A percentile compares a stretch with the other conserved stretches of the same genome.
Evolutionary conservation across 2,329 filamentous ascomycete genomes (phyloP).

Genomic region (Hysterium pulicare): DNA sequence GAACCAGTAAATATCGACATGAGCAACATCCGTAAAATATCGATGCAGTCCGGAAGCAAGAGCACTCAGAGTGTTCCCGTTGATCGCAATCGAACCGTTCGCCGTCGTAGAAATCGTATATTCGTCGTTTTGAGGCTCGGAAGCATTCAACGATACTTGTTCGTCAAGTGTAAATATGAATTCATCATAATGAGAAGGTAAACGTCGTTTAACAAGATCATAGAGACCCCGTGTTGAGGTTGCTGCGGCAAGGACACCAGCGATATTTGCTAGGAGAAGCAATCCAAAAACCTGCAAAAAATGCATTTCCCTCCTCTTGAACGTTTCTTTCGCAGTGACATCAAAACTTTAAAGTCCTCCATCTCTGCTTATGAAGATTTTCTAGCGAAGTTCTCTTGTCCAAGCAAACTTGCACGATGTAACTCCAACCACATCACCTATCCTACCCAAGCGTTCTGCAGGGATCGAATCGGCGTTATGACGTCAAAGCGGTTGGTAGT

Average conservation of each 20-base stretch:
- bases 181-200: slow-evolving; percentile 14
- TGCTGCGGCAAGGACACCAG: neutral
- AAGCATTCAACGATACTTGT: slow-evolving; percentile 1
- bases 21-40: slow-evolving; percentile 41
- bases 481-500: too few species aligned
- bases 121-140: slow-evolving; percentile 10
- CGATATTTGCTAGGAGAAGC: neutral
- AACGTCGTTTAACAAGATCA: slow-evolving; percentile 20
- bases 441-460: neutral
- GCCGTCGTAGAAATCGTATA: slow-evolving; percentile 13
- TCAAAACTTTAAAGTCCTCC: neutral
- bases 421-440: neutral
- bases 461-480: neutral
- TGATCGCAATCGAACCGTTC: slow-evolving; percentile 16
- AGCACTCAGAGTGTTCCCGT: slow-evolving; percentile 16
- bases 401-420: neutral
- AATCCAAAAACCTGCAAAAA: neutral
- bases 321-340: neutral
- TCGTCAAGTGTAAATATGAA: slow-evolving; percentile 18
- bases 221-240: slow-evolving; percentile 15
- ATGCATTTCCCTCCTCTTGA: neutral
- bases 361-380: neutral
- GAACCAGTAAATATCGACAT: slow-evolving; percentile 49
- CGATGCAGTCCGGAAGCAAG: slow-evolving; percentile 35
- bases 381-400: neutral